These are phyloP conservation scores for Trichoderma koningiopsis DNA, from an alignment of 2,329 filamentous ascomycete species.

Conservation along the genomic window DNA sequence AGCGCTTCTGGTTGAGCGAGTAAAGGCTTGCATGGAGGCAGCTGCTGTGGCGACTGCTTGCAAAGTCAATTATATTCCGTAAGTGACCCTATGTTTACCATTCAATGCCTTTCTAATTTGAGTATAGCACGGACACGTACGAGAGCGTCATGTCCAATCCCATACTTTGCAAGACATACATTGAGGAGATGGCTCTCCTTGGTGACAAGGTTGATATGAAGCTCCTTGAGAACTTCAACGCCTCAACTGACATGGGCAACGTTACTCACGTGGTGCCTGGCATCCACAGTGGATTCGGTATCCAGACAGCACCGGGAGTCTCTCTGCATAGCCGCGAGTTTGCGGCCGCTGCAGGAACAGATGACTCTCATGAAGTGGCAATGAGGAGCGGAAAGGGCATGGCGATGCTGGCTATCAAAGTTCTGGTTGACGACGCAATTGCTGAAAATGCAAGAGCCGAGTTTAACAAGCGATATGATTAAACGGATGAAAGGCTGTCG, in stretches of 20 bases:
- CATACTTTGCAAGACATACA: slow-evolving; percentile 47
- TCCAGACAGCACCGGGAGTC: slow-evolving; percentile 42
- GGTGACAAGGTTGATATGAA: slow-evolving; percentile 41
- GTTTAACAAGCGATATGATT: slow-evolving; percentile 27
- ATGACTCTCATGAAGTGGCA: slow-evolving; percentile 44
- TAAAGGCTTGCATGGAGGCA: slow-evolving; percentile 42
- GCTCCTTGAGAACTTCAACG: slow-evolving; percentile 42
- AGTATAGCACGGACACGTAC: slow-evolving; percentile 42
- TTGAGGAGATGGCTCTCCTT: slow-evolving; percentile 46
- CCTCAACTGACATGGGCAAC: slow-evolving; percentile 56
- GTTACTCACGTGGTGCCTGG: slow-evolving; percentile 50
- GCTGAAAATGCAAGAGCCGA: slow-evolving; percentile 28
- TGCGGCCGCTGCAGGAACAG: slow-evolving; percentile 46
- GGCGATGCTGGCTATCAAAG: slow-evolving; percentile 41
- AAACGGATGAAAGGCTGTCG: background rate
- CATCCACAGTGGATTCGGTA: slow-evolving; percentile 52
- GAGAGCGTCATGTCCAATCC: slow-evolving; percentile 50
- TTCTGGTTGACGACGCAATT: slow-evolving; percentile 34
- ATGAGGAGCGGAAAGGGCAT: slow-evolving; percentile 50
- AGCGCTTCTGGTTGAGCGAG: slow-evolving; percentile 35
- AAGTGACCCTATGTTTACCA: slow-evolving; percentile 25
- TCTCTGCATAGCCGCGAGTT: slow-evolving; percentile 47
- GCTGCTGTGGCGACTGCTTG: slow-evolving; percentile 42
- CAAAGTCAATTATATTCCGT: slow-evolving; percentile 41
- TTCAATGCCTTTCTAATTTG: background rate